Conservation (phyloP, 768 basidiomycete genomes). For the Lactarius deliciosus region DNA sequence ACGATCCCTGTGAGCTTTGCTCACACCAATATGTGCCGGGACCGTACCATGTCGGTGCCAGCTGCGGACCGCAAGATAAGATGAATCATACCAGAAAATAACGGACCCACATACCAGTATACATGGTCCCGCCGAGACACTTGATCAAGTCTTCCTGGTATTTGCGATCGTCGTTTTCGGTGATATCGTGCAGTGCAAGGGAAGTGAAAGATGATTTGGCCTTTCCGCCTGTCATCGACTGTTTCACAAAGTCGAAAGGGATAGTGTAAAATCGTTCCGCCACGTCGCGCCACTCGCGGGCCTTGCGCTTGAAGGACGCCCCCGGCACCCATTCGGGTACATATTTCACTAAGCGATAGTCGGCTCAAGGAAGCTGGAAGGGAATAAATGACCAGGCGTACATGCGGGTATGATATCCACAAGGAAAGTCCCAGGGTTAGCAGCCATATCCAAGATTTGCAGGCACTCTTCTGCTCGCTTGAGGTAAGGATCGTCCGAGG, state of each 20-base stretch:
- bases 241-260: slow-evolving; percentile 31
- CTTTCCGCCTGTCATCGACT: slow-evolving; percentile 23
- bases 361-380: background rate
- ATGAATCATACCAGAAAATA: background rate
- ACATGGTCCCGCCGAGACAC: slow-evolving; percentile 25
- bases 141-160: slow-evolving; percentile 32
- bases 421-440: slow-evolving; percentile 32
- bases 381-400: slow-evolving; percentile 7
- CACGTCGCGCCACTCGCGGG: slow-evolving; percentile 27
- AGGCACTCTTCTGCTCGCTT: slow-evolving; percentile 28
- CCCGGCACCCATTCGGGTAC: slow-evolving; percentile 34
- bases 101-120: slow-evolving; percentile 18
- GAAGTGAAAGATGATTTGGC: slow-evolving; percentile 25
- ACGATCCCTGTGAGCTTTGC: background rate
- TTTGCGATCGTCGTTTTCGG: slow-evolving; percentile 26
- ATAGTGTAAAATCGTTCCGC: slow-evolving; percentile 27
- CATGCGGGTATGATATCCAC: slow-evolving; percentile 34
- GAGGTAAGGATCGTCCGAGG: slow-evolving; percentile 27
- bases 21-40: background rate
- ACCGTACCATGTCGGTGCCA: slow-evolving; percentile 30
- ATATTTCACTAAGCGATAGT: slow-evolving; percentile 27
- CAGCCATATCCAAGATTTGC: slow-evolving; percentile 23
- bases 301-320: slow-evolving; percentile 31
- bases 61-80: slow-evolving; percentile 15
- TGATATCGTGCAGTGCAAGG: slow-evolving; percentile 26